phyloP scores from a whole-genome alignment of 352 stramenopile genomes.

The Phytophthora kernoviae region DNA sequence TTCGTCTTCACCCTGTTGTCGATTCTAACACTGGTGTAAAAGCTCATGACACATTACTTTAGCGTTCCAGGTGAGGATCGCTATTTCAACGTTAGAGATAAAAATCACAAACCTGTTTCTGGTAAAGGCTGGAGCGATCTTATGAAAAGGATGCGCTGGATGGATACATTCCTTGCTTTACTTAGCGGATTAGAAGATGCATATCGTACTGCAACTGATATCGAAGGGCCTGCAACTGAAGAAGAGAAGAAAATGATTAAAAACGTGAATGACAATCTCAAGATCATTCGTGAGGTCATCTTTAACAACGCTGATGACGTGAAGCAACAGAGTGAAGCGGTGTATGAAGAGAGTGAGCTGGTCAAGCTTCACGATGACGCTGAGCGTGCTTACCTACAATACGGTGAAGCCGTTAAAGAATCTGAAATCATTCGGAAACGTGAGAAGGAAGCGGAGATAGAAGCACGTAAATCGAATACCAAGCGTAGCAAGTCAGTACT shows the following conservation, averaged over 20 bases:
- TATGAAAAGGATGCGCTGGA: conserved; percentile 11
- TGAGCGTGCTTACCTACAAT: conserved; percentile 6
- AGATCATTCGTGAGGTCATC: too few relatives aligned
- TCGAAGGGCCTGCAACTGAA: conserved; percentile 6
- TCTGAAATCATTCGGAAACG: conserved; percentile 4
- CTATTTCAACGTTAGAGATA: not conserved
- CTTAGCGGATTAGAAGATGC: conserved; percentile 6
- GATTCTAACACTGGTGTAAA: not conserved
- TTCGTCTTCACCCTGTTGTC: not conserved
- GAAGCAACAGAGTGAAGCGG: conserved; percentile 7
- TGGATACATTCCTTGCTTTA: conserved; percentile 9
- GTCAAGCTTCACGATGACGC: conserved; percentile 12
- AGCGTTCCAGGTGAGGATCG: not conserved
- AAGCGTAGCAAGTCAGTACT: conserved; percentile 8
- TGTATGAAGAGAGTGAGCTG: not conserved
- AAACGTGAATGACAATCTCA: too few relatives aligned
- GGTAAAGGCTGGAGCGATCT: too few relatives aligned
- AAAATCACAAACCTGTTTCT: conserved; percentile 3
- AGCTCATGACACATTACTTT: not conserved
- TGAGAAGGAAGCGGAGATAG: not conserved
- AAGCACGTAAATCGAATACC: conserved; percentile 3
- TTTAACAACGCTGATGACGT: too few relatives aligned
- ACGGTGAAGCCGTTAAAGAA: conserved; percentile 13
- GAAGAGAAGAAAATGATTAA: conserved; percentile 7
- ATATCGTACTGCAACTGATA: conserved; percentile 6